Evolutionary conservation across 768 basidiomycete species (phyloP), one percentile per base, ranked within the genome.

Genomic region (Exsudoporus frostii): DNA sequence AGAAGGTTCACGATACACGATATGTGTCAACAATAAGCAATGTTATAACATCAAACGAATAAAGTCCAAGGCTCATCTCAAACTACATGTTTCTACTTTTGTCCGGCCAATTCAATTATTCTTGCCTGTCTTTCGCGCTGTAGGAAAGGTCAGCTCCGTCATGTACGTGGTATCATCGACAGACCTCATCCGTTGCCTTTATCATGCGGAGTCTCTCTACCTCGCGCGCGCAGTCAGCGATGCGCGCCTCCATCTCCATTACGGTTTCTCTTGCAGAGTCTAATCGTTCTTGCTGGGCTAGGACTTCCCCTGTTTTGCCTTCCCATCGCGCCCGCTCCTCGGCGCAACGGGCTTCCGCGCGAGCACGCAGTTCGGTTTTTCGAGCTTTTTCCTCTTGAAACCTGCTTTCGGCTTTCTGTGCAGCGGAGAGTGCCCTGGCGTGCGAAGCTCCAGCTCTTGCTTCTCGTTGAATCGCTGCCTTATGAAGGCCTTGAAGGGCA

Each of bases 191-290:
- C 8, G 82, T 83, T 33, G 79, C 80, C 64, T 86, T 84, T 60
- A 83, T 76, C 19, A 75, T 73, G 29, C 88, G 73, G 47, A 91
- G 65, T 56, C 77, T 76, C 58, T 91, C 87, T 2, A 92, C 78
- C 61, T 91, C 87, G 49, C 80, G 76, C n/a, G 79, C 78, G 74
- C 90, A 91, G 50, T 84, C 83, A 46, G 83, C 78, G 48, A 91
- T 72, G 59, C 78, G 79, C 46, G 80, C 75, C 1, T 86, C 88
- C 22, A 80, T 76, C 47, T 84, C 78, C 48, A 66, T 74, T 3
- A 85, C 83, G 7, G 79, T 81, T 24, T 77, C 74, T 40, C 79
- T 76, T 19, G 79, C 71, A 1, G 73, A 72, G 24, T 82, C 80
- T 24, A 88, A 65, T 4, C 73, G 67, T 51, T 80, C 79, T 20